Base-by-base conservation (phyloP, 2,329 filamentous ascomycete species). In the Hawksworthiomyces lignivorus region DNA sequence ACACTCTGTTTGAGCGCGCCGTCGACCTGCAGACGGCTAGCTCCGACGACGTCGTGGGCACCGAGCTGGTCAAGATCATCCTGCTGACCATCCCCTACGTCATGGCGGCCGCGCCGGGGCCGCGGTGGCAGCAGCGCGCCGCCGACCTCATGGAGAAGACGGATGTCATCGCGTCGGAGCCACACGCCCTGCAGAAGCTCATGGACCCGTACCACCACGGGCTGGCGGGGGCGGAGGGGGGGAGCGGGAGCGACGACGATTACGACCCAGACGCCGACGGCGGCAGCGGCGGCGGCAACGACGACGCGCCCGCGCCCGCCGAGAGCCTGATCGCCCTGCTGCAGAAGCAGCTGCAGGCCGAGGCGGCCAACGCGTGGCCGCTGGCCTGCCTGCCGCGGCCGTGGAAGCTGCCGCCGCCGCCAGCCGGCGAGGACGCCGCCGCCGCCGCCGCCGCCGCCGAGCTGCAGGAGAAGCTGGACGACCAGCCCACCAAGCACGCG, bases 61-160 rank as follows among this genome's bases (percentile, higher is more conserved):
- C 94, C 31, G 92, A 97, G 65, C 76, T 98, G 26, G 88, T 96
- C 60, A 97, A 96, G 65, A 89, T 96, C 53, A 96, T 98, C 50
- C 77, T 97, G 33, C 77, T 96, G 36, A 95, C 90, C 0, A 84
- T 98, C 45, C 90, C 92, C 1, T 98, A 97, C 60, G 72, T 87
- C 41, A 81, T 95, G 73, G 77, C 82, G 9, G 79, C 85, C 3
- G 77, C 82, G 0, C 82, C 84, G 4, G 70, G 73, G 4, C 19
- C 38, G n/a, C 77, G 80, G 37, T 81, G 84, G 56, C 78, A 82
- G 52, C 73, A 84, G 50, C 84, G 84, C 56, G 88, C 87, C 3
- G 72, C 75, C 1, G 80, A 85, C 35, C 70, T 97, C 40, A 80
- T 98, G 59, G 86, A 94, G 50, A 95, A 94, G 69, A 97, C 92